Evolutionary conservation across 116 monocot species (phyloP), one percentile per base, ranked within the genome.

Genomic region (Iris pallida): DNA sequence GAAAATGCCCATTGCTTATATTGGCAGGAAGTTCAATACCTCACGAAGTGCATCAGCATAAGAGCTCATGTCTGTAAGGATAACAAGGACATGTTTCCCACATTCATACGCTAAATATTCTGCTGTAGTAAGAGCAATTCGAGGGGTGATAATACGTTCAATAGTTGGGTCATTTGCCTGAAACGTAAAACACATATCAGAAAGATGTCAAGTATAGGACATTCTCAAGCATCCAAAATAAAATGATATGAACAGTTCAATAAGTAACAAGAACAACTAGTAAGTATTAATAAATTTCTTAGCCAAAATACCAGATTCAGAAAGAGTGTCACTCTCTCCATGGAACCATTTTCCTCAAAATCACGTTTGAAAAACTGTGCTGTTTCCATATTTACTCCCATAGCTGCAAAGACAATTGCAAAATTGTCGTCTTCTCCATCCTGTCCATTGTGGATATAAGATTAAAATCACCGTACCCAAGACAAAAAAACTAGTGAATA

Each of bases 1-100:
- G n/a, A n/a, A n/a, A n/a, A n/a, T n/a, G n/a, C 30, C 30, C 3
- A 30, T 30, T 30, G 30, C 30, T 30, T 4, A 64, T 48, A 18
- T 16, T 66, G 20, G 13, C 15, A 51, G 53, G 16, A 73, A 40
- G 20, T 9, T 46, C 12, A 57, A 67, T 78, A 99, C 99, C 93
- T 99, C 99, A 85, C 99, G 99, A 78, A 99, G 94, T 64, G 99
- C 99, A 88, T 99, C 99, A 51, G 99, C 99, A 80, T 99, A 99
- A 6, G 99, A 99, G 62, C 99, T 99, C 99, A 99, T 99, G 61
- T 99, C 99, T 20, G 99, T 99, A 48, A 99, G 76, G 64, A 99
- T 99, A 60, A 99, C 99, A 71, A 99, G 93, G 15, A 99, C 99
- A 68, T 99, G 99, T 61, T 99, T 99, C 64, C 99, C 99, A 64